Conservation (phyloP, 768 basidiomycete species). For the Boletus subparvulus region DNA sequence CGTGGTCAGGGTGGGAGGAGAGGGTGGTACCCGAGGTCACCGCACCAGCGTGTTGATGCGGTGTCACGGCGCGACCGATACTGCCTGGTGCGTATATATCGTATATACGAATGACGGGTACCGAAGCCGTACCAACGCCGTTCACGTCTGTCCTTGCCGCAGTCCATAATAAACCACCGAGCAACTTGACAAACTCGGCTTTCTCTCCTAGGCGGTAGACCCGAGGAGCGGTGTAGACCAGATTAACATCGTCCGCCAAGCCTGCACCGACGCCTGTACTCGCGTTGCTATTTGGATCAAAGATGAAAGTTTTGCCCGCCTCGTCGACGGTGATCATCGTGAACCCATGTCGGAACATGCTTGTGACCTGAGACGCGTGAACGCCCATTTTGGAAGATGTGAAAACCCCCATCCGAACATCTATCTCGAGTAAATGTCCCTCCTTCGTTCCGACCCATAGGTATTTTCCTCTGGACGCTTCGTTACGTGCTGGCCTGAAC, state of each 20-base stretch:
- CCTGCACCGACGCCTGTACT: slow-evolving; percentile 16
- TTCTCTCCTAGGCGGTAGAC: slow-evolving; percentile 75
- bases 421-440: slow-evolving; percentile 82
- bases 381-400: slow-evolving; percentile 56
- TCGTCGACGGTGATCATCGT: slow-evolving; percentile 86
- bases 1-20: slow-evolving; percentile 60
- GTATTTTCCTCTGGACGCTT: slow-evolving; percentile 55
- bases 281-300: slow-evolving; percentile 43
- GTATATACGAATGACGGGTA: slow-evolving; percentile 79
- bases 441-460: slow-evolving; percentile 92
- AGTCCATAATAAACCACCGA: slow-evolving; percentile 84
- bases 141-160: slow-evolving; percentile 56
- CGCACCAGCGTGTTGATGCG: slow-evolving; percentile 72
- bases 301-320: slow-evolving; percentile 77
- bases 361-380: slow-evolving; percentile 65
- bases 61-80: slow-evolving; percentile 52
- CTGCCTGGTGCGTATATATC: slow-evolving; percentile 66
- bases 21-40: slow-evolving; percentile 81
- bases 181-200: slow-evolving; percentile 72
- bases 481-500: slow-evolving; percentile 54
- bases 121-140: slow-evolving; percentile 41
- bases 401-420: slow-evolving; percentile 60
- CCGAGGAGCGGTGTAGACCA: slow-evolving; percentile 51
- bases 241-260: slow-evolving; percentile 41
- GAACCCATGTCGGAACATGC: slow-evolving; percentile 70